These are phyloP conservation scores for Emmonsiellopsis sp. DNA, from an alignment of 2,329 filamentous ascomycete species.

Conservation along the genomic window DNA sequence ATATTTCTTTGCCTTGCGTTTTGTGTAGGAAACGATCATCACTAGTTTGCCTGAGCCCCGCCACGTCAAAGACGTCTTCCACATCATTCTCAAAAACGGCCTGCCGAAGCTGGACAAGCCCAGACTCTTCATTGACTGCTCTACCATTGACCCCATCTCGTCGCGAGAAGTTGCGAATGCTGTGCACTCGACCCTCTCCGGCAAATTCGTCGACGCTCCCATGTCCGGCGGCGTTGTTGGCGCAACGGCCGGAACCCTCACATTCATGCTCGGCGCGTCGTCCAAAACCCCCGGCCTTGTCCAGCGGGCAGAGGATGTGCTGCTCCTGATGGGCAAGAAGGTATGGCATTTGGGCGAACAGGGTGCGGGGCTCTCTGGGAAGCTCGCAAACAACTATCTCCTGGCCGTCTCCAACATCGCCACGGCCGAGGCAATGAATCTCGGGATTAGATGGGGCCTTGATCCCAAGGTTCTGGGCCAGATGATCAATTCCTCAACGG, in stretches of 20 bases:
- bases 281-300: constrained; percentile 42
- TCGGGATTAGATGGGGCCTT: constrained; percentile 55
- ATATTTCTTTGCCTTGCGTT: constrained; percentile 8
- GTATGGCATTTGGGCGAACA: constrained; percentile 80
- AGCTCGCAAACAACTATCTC: constrained; percentile 95
- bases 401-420: constrained; percentile 85
- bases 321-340: constrained; percentile 76
- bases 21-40: constrained; percentile 65
- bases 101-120: constrained; percentile 46
- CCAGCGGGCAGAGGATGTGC: constrained; percentile 55
- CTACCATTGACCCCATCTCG: constrained; percentile 86
- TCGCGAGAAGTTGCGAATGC: constrained; percentile 67
- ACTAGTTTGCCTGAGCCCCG: constrained; percentile 83
- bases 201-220: constrained; percentile 82
- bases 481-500: constrained; percentile 88
- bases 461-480: constrained; percentile 62
- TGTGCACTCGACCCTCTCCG: constrained; percentile 58
- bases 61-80: constrained; percentile 77
- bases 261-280: constrained; percentile 85
- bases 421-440: constrained; percentile 58
- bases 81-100: constrained; percentile 58
- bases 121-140: constrained; percentile 88
- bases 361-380: constrained; percentile 78
- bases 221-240: constrained; percentile 97
- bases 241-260: constrained; percentile 75